These are phyloP conservation scores for Viola pubescens DNA, from an alignment of 441 rosid genomes.

Conservation along the genomic window DNA sequence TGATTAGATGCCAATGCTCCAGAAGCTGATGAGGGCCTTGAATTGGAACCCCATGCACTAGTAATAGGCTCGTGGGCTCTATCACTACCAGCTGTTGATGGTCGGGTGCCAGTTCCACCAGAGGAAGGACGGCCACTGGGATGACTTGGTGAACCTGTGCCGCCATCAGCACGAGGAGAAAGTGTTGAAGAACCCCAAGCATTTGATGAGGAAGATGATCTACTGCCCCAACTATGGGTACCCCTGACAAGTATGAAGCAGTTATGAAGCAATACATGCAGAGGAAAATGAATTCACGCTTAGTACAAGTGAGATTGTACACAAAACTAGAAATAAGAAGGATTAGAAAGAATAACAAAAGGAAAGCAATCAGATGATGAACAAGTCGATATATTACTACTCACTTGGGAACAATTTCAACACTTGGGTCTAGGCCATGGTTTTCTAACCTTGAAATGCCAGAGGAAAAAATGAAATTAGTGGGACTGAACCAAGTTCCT, in stretches of 20 bases:
- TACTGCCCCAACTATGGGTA: constrained; percentile 93
- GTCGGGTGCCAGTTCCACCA: constrained; percentile 86
- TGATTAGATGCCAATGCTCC: constrained; percentile 73
- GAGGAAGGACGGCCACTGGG: constrained; percentile 92
- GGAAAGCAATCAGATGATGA: background rate
- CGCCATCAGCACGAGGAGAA: constrained; percentile 69
- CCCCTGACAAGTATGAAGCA: constrained; percentile 49
- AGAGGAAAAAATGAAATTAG: constrained; percentile 17
- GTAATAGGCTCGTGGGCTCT: constrained; percentile 51
- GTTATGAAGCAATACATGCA: constrained; percentile 3
- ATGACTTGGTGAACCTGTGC: constrained; percentile 72
- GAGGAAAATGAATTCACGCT: constrained; percentile 8
- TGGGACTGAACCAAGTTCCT: background rate
- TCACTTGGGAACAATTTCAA: constrained; percentile 99
- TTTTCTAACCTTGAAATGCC: constrained; percentile 82
- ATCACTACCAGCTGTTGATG: constrained; percentile 92
- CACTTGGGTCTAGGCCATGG: constrained; percentile 90
- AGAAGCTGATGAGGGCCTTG: constrained; percentile 97
- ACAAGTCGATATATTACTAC: constrained; percentile 17
- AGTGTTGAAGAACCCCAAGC: constrained; percentile 80
- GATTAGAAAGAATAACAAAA: constrained; percentile 1
- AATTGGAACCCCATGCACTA: constrained; percentile 66
- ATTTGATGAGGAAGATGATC: constrained; percentile 60
- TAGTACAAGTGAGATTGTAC: too few relatives aligned
- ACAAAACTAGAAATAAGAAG: background rate